phyloP scores from a whole-genome alignment of 805 yeast species.

The Candida insectorum region DNA sequence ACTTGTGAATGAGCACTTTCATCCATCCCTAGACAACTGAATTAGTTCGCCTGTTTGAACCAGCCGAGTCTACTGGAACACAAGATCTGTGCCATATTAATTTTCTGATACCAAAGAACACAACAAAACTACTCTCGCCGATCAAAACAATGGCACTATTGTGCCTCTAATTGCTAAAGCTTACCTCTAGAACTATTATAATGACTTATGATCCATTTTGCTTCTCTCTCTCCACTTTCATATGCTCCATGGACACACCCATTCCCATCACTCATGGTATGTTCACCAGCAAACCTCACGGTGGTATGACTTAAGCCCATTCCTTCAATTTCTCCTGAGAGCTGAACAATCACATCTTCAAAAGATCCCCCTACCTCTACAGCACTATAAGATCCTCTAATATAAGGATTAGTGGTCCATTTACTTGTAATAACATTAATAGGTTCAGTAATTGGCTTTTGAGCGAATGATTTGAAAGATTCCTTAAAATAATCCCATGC shows the following conservation, averaged over 20 bases:
- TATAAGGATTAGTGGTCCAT: slow-evolving; percentile 80
- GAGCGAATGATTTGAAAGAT: slow-evolving; percentile 31
- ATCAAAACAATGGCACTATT: too few relatives aligned
- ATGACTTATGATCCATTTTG: slow-evolving; percentile 29
- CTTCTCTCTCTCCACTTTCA: slow-evolving; percentile 65
- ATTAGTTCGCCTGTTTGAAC: too few relatives aligned
- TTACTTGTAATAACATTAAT: slow-evolving; percentile 46
- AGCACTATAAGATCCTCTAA: slow-evolving; percentile 81
- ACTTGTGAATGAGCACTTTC: too few relatives aligned
- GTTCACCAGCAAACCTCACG: slow-evolving; percentile 88
- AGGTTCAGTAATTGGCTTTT: slow-evolving; percentile 17
- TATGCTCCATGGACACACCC: slow-evolving; percentile 95
- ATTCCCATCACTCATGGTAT: slow-evolving; percentile 78
- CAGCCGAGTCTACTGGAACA: too few relatives aligned
- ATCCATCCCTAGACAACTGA: too few relatives aligned
- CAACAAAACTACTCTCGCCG: too few relatives aligned
- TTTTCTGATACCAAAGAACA: too few relatives aligned
- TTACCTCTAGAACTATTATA: too few relatives aligned
- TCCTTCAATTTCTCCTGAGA: slow-evolving; percentile 41
- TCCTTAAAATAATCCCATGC: slow-evolving; percentile 64
- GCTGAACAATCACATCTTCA: slow-evolving; percentile 54
- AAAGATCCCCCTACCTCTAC: slow-evolving; percentile 70
- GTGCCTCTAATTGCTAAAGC: too few relatives aligned
- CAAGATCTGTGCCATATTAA: too few relatives aligned
- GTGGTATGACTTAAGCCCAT: slow-evolving; percentile 37